Evolutionary conservation across 768 basidiomycete genomes (phyloP).

Genomic region (Amanita molliuscula): DNA sequence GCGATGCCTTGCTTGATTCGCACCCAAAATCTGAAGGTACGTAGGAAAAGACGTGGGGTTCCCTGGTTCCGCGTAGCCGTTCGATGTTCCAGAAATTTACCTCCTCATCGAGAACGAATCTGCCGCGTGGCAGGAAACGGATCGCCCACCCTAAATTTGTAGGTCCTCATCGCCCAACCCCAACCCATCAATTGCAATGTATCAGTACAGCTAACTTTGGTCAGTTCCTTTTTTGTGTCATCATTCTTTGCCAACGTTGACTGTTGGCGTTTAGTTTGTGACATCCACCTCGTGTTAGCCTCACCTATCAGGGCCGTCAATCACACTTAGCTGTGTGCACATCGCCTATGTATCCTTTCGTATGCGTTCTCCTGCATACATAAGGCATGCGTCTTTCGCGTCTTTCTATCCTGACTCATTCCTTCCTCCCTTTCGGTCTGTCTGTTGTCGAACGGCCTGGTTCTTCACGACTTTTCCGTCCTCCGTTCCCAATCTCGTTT

Average conservation of each 20-base stretch:
- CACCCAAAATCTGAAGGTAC: slow-evolving; percentile 2
- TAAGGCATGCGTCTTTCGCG: slow-evolving; percentile 3
- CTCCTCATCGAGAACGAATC: neutral
- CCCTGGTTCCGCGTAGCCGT: slow-evolving; percentile 1
- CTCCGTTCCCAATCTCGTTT: slow-evolving; percentile 11
- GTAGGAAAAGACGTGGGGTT: slow-evolving; percentile 1
- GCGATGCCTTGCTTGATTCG: neutral
- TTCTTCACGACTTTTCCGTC: slow-evolving; percentile 5
- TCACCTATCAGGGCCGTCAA: slow-evolving; percentile 9
- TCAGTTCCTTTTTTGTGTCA: neutral
- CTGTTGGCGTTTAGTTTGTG: slow-evolving; percentile 1
- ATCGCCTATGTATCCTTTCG: neutral
- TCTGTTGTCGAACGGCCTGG: slow-evolving; percentile 6
- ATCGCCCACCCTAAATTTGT: slow-evolving; percentile 2
- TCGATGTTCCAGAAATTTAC: slow-evolving; percentile 4
- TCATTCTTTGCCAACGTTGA: neutral
- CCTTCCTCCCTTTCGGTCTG: slow-evolving; percentile 8
- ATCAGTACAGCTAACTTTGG: neutral
- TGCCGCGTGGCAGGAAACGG: slow-evolving; percentile 1
- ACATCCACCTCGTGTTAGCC: slow-evolving; percentile 7
- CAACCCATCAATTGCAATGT: neutral
- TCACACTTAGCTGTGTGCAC: neutral
- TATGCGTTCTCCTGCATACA: slow-evolving; percentile 1
- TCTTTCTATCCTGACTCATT: slow-evolving; percentile 6
- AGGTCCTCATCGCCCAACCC: neutral